These are phyloP conservation scores for Apiospora kogelbergensis DNA, from an alignment of 2,329 filamentous ascomycete species.

Conservation along the genomic window DNA sequence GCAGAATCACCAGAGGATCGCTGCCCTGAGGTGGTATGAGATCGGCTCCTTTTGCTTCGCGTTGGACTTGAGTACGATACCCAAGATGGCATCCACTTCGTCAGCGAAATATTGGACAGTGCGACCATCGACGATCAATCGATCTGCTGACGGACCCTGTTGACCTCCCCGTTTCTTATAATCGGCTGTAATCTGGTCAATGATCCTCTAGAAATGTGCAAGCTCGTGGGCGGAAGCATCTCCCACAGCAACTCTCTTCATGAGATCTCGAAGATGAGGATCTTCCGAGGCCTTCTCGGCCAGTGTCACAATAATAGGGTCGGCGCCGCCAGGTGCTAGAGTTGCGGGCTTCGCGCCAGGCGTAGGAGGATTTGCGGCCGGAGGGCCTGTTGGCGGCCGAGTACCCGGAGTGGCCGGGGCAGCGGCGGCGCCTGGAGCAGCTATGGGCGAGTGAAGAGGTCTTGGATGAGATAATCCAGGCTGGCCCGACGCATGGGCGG, in stretches of 20 bases:
- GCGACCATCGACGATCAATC: slow-evolving; percentile 54
- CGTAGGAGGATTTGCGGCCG: slow-evolving; percentile 18
- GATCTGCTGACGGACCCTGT: slow-evolving; percentile 54
- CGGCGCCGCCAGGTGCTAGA: slow-evolving; percentile 37
- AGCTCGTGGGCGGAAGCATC: slow-evolving; percentile 71
- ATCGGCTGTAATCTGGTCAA: slow-evolving; percentile 71
- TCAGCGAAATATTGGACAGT: slow-evolving; percentile 61
- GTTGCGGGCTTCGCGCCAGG: slow-evolving; percentile 21
- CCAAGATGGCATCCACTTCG: slow-evolving; percentile 57
- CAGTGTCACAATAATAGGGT: slow-evolving; percentile 79
- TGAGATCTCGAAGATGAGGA: slow-evolving; percentile 70
- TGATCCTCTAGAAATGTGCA: slow-evolving; percentile 75
- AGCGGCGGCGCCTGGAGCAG: slow-evolving; percentile 15
- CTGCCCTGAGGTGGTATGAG: slow-evolving; percentile 53
- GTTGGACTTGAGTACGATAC: slow-evolving; percentile 60
- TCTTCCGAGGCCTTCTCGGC: slow-evolving; percentile 75
- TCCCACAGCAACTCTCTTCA: slow-evolving; percentile 80
- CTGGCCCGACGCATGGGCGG: slow-evolving; percentile 26
- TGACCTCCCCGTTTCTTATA: slow-evolving; percentile 52
- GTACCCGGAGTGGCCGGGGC: neutral
- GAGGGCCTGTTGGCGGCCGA: neutral
- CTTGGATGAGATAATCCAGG: slow-evolving; percentile 24
- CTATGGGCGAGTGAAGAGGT: slow-evolving; percentile 25
- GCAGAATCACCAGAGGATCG: slow-evolving; percentile 54
- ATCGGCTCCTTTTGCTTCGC: slow-evolving; percentile 53